These are phyloP conservation scores for Singerocomus inundabilis DNA, from an alignment of 1,284 basidiomycete genomes.

Conservation along the genomic window DNA sequence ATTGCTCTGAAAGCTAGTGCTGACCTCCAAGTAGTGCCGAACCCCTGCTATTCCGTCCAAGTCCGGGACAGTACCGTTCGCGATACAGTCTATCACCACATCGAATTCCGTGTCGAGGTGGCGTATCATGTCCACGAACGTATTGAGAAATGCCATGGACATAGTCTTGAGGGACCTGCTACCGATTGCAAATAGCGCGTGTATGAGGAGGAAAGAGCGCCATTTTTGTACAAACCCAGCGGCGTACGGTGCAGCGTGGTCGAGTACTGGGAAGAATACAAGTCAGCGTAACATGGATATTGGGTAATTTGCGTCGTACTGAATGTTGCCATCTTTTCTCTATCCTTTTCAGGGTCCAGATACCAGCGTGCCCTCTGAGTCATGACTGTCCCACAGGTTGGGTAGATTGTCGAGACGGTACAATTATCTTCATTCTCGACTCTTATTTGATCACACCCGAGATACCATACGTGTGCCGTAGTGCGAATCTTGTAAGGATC, in stretches of 20 bases:
- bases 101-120: conserved; percentile 21
- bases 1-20: background rate
- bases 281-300: background rate
- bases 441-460: conserved; percentile 1
- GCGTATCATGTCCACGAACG: conserved; percentile 19
- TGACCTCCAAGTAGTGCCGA: conserved; percentile 16
- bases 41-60: conserved; percentile 9
- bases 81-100: conserved; percentile 14
- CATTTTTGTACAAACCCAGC: conserved; percentile 17
- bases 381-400: background rate
- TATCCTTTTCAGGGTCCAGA: conserved; percentile 11
- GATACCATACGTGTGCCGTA: background rate
- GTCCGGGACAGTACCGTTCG: conserved; percentile 12
- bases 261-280: conserved; percentile 6
- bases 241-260: conserved; percentile 20
- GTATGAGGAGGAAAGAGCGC: conserved; percentile 24
- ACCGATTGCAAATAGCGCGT: conserved; percentile 20
- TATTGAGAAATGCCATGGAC: conserved; percentile 5
- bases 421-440: conserved; percentile 1
- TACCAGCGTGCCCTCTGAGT: background rate
- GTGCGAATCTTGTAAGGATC: conserved; percentile 4
- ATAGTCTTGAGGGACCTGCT: conserved; percentile 12
- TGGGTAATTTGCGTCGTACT: conserved; percentile 8
- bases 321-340: conserved; percentile 15
- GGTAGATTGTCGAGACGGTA: background rate